Evolutionary conservation across 2,329 filamentous ascomycete genomes (phyloP).

Genomic region (Aspergillus flavus): DNA sequence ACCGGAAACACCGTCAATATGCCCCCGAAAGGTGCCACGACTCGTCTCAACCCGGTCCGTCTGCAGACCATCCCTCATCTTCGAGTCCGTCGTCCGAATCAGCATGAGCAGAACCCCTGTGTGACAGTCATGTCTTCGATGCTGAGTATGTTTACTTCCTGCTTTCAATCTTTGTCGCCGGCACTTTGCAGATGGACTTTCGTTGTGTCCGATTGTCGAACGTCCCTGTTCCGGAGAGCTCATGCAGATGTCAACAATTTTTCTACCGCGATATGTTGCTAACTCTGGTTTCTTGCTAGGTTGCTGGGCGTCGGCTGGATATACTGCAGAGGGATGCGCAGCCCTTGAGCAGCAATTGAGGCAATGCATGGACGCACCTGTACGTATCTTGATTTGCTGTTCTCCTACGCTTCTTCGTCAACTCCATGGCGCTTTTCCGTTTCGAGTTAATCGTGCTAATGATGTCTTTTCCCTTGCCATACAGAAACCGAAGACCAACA

Average conservation of each 20-base stretch:
- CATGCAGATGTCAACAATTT: neutral
- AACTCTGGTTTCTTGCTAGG: slow-evolving; percentile 30
- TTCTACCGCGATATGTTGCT: slow-evolving; percentile 12
- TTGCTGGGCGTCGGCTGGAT: slow-evolving; percentile 52
- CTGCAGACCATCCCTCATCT: slow-evolving; percentile 56
- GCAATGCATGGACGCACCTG: slow-evolving; percentile 78
- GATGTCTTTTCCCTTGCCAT: slow-evolving; percentile 9
- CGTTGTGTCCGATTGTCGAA: neutral
- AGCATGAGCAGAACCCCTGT: slow-evolving; percentile 65
- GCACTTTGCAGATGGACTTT: neutral
- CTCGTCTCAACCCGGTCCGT: slow-evolving; percentile 48
- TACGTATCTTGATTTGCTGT: slow-evolving; percentile 46
- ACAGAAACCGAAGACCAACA: slow-evolving; percentile 58
- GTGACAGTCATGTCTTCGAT: slow-evolving; percentile 67
- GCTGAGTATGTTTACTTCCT: slow-evolving; percentile 55
- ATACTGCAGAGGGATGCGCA: slow-evolving; percentile 58
- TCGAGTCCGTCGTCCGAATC: slow-evolving; percentile 65
- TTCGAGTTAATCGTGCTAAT: slow-evolving; percentile 8
- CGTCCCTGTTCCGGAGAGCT: neutral
- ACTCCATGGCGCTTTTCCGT: neutral
- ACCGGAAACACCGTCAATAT: slow-evolving; percentile 30
- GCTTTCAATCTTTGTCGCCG: neutral
- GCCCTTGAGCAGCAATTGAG: slow-evolving; percentile 63
- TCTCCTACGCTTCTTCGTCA: neutral
- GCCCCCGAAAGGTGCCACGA: slow-evolving; percentile 48